Evolutionary conservation across 306 rosid genomes (phyloP).

Genomic region (Malus orientalis): DNA sequence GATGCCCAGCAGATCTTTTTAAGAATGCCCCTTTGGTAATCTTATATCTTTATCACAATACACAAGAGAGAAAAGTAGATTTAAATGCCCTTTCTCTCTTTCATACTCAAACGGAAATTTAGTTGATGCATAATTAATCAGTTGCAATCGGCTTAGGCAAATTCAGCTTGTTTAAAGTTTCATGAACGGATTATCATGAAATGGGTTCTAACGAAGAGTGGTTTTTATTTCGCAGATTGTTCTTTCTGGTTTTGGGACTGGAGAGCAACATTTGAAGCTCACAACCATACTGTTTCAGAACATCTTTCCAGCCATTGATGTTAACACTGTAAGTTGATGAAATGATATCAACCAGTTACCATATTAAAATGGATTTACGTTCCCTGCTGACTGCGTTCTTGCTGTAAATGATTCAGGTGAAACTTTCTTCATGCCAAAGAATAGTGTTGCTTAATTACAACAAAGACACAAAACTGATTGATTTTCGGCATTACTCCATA

Average conservation of each 20-base stretch:
- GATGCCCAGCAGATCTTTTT: slow-evolving; percentile 90
- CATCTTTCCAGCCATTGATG: slow-evolving; percentile 88
- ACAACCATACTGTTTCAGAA: slow-evolving; percentile 83
- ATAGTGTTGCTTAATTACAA: slow-evolving; percentile 87
- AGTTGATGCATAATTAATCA: background rate
- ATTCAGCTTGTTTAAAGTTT: background rate
- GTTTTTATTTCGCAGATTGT: slow-evolving; percentile 52
- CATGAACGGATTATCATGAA: background rate
- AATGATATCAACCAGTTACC: background rate
- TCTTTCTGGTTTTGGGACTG: slow-evolving; percentile 83
- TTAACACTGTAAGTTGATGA: slow-evolving; percentile 73
- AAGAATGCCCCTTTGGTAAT: slow-evolving; percentile 86
- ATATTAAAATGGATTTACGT: background rate
- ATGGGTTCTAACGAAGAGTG: background rate
- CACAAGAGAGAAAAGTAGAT: background rate
- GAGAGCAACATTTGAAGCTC: slow-evolving; percentile 68
- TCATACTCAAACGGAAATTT: background rate
- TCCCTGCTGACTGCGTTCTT: slow-evolving; percentile 9
- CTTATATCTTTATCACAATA: background rate
- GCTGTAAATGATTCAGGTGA: slow-evolving; percentile 51
- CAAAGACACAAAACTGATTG: slow-evolving; percentile 79
- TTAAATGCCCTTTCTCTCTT: background rate
- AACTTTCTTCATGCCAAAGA: slow-evolving; percentile 90
- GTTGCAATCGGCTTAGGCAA: background rate
- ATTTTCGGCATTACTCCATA: slow-evolving; percentile 90